These are phyloP conservation scores for Gymnopilus junonius DNA, from an alignment of 768 basidiomycete species.

Conservation along the genomic window DNA sequence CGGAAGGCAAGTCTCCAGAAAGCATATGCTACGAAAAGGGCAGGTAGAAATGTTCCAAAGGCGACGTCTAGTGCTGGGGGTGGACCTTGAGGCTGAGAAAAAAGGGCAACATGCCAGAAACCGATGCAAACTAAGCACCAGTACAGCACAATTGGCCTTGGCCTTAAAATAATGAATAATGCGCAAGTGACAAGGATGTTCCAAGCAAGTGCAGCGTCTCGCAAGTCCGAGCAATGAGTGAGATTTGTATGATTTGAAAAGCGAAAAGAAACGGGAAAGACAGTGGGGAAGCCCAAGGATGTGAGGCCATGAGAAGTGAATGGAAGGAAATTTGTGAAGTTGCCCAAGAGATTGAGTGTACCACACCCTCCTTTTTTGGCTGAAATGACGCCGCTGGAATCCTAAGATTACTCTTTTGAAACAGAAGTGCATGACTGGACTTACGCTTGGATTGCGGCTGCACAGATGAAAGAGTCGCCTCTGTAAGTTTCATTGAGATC, in stretches of 20 bases:
- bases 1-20: conserved; percentile 81
- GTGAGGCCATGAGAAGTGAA: conserved; percentile 61
- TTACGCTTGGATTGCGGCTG: conserved; percentile 82
- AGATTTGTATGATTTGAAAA: conserved; percentile 44
- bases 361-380: conserved; percentile 79
- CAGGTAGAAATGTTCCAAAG: conserved; percentile 78
- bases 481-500: conserved; percentile 74
- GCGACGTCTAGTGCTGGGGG: conserved; percentile 75
- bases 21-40: conserved; percentile 76
- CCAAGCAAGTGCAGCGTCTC: conserved; percentile 71
- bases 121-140: conserved; percentile 85
- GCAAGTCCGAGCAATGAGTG: conserved; percentile 71
- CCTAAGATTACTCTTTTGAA: conserved; percentile 10
- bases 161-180: conserved; percentile 75
- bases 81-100: conserved; percentile 69
- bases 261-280: conserved; percentile 77
- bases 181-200: conserved; percentile 70
- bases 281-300: conserved; percentile 74
- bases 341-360: conserved; percentile 67
- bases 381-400: conserved; percentile 63
- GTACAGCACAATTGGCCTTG: conserved; percentile 66
- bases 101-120: conserved; percentile 84
- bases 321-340: conserved; percentile 72
- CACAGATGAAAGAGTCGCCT: conserved; percentile 85
- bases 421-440: conserved; percentile 28